Base-by-base conservation (phyloP, 352 stramenopile species). In the Phytophthora capsici region DNA sequence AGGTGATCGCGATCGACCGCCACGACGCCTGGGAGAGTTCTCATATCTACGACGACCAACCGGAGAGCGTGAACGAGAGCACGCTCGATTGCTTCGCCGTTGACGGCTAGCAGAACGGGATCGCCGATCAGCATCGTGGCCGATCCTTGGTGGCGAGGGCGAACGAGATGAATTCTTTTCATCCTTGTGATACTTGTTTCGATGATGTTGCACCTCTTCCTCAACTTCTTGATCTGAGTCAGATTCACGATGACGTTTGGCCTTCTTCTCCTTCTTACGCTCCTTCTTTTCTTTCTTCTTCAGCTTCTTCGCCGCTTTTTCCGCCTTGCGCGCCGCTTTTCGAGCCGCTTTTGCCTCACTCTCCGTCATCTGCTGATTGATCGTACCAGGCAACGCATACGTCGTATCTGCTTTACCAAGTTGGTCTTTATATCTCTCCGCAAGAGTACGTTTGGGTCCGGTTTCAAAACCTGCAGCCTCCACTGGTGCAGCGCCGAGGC, bases 231-330 rank as follows among this genome's bases (percentile, higher is more conserved):
- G 22, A 22, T 64, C 37, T 22, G 23, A 57, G 19, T 68, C 49
- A 36, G 20, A 28, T 4, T 8, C 30, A 26, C 54, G 43, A 43
- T 64, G 48, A 6, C 48, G 60, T 43, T 66, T 57, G 13, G 26
- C 45, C 43, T 71, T 78, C 34, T 66, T 73, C 53, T 81, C 61
- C 16, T 68, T 71, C 50, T 83, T 77, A 20, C 65, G 54, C 22
- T 89, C 73, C 44, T 90, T 91, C 55, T 84, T 84, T 46, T 89
- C 73, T 48, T 86, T 86, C 52, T 89, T 93, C 36, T 80, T 76
- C 1, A 80, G 47, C 52, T 92, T 91, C 59, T 86, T 91, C 23
- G 49, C 71, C 9, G 80, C 78, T 40, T 91, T 94, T 50, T 90
- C 71, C 14, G 75, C 64, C 43, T 90, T 90, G 20, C 78, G 74